phyloP scores from a whole-genome alignment of 139 green algal species.

The Coccomyxa sp. region DNA sequence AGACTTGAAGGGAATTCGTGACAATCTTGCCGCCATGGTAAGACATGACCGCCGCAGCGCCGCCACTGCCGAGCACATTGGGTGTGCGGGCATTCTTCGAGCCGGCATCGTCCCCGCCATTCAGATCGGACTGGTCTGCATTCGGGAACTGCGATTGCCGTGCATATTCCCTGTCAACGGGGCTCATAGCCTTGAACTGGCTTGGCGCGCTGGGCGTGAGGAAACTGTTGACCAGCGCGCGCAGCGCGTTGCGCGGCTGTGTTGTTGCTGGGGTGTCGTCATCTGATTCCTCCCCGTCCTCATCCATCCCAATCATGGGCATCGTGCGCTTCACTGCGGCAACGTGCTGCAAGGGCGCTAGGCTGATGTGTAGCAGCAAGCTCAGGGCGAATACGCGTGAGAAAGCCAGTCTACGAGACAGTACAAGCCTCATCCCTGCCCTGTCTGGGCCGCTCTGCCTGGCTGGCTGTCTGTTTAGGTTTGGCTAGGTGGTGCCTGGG shows the following conservation, averaged over 20 bases:
- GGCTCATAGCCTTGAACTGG: background rate
- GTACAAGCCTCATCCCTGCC: too few relatives aligned
- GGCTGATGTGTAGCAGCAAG: too few relatives aligned
- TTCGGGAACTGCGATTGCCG: background rate
- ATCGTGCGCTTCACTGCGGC: background rate
- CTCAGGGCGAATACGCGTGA: too few relatives aligned
- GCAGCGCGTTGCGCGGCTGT: background rate
- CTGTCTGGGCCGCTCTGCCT: too few relatives aligned
- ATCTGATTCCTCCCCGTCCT: background rate
- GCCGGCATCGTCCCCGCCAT: background rate
- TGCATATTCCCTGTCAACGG: background rate
- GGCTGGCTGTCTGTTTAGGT: too few relatives aligned
- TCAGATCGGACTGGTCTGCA: background rate
- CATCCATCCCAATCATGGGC: background rate
- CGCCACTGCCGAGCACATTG: background rate
- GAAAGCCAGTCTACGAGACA: too few relatives aligned
- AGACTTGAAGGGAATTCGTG: background rate
- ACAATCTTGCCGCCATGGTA: slow-evolving; percentile 4
- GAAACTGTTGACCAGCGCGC: background rate
- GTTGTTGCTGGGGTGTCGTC: background rate
- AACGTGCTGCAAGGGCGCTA: background rate
- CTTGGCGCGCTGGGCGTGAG: background rate
- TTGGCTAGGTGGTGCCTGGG: too few relatives aligned
- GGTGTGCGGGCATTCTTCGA: background rate
- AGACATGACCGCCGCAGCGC: background rate